Percentiles rank a stretch among this genome's conserved stretches.
Evolutionary conservation across 176 grass and related monocot genomes (phyloP).

Genomic region (Urochloa ruziziensis): DNA sequence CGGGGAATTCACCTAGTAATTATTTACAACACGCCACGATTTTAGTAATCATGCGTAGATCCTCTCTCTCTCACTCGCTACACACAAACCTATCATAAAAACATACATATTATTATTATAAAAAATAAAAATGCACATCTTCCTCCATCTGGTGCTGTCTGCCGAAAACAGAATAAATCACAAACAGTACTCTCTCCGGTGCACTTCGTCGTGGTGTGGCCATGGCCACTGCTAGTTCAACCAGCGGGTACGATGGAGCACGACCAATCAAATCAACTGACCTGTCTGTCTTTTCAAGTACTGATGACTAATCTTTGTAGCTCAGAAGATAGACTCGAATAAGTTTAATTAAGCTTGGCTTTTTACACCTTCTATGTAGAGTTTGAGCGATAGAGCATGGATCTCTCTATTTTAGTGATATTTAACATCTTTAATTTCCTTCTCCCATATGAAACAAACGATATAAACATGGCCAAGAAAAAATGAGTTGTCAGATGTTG

Average conservation of each 20-base stretch:
- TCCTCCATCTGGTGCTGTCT: not conserved
- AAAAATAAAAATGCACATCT: no score
- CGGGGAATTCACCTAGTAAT: no score
- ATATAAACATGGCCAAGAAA: not conserved
- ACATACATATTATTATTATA: no score
- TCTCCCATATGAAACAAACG: not conserved
- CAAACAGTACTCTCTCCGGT: slow-evolving; percentile 2
- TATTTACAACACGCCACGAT: no score
- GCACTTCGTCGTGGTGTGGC: slow-evolving; percentile 2
- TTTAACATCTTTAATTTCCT: not conserved
- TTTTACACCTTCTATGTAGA: not conserved
- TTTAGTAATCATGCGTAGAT: no score
- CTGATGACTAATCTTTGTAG: not conserved
- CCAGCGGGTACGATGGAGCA: not conserved
- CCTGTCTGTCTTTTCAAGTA: not conserved
- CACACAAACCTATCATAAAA: no score
- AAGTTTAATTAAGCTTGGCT: not conserved
- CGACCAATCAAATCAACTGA: slow-evolving; percentile 13
- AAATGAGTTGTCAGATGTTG: not conserved
- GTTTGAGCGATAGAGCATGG: not conserved
- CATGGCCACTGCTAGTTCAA: not conserved
- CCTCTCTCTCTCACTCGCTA: no score
- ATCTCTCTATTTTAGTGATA: not conserved
- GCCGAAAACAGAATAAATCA: not conserved
- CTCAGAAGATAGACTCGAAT: not conserved